A percentile compares a stretch with the other conserved stretches of the same genome.
These are phyloP conservation scores for Barbarea vulgaris DNA, from an alignment of 345 rosid species.

Conservation along the genomic window DNA sequence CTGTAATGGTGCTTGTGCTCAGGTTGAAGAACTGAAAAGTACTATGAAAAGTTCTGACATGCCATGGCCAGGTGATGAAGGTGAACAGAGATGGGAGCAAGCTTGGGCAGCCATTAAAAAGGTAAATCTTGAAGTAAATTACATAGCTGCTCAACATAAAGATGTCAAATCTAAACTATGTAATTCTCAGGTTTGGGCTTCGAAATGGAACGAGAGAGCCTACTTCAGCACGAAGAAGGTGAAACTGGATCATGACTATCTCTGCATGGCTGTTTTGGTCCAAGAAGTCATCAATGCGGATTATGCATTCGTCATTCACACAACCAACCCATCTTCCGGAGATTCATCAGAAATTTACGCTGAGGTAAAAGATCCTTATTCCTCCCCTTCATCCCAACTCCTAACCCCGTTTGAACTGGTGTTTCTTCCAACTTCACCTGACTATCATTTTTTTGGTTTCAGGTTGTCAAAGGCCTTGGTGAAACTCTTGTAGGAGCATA, in stretches of 20 bases:
- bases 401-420: background rate
- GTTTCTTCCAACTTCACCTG: constrained; percentile 22
- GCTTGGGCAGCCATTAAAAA: constrained; percentile 98
- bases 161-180: constrained; percentile 18
- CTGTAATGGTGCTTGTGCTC: constrained; percentile 34
- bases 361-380: constrained; percentile 57
- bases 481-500: constrained; percentile 99
- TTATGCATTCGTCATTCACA: constrained; percentile 97
- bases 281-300: constrained; percentile 97
- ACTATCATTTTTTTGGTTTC: constrained; percentile 17
- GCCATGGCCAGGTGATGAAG: constrained; percentile 99
- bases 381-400: background rate
- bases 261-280: constrained; percentile 98
- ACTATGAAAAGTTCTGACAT: constrained; percentile 82
- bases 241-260: constrained; percentile 88
- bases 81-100: constrained; percentile 88
- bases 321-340: constrained; percentile 94
- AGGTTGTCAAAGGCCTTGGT: constrained; percentile 98
- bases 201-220: constrained; percentile 99
- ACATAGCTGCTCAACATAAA: constrained; percentile 6
- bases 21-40: constrained; percentile 88
- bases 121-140: constrained; percentile 45
- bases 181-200: constrained; percentile 88
- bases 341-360: constrained; percentile 92
- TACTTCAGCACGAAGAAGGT: constrained; percentile 91